Evolutionary conservation across 176 grass and related monocot species (phyloP).

Genomic region (Miscanthus lutarioriparius): DNA sequence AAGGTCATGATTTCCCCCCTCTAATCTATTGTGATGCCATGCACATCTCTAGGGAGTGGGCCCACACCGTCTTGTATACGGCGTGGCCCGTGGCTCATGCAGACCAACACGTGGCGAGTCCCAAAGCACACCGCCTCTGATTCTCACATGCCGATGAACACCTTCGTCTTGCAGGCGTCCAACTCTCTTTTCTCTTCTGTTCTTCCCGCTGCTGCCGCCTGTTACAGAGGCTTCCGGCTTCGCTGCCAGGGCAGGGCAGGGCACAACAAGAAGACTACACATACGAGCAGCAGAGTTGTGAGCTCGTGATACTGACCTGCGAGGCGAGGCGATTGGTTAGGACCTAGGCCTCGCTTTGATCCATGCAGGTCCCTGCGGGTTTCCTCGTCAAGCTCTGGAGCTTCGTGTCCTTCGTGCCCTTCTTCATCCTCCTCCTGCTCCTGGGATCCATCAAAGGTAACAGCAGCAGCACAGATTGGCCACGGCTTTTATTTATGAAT

Average conservation of each 20-base stretch:
- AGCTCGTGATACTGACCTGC: neutral
- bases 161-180: neutral
- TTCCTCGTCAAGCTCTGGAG: constrained; percentile 82
- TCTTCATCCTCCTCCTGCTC: constrained; percentile 65
- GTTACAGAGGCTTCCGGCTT: neutral
- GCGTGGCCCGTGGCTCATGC: constrained; percentile 13
- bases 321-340: neutral
- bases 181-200: neutral
- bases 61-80: neutral
- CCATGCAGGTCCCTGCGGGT: constrained; percentile 69
- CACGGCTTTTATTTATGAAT: neutral
- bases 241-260: neutral
- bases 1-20: neutral
- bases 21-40: neutral
- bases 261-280: neutral
- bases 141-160: neutral
- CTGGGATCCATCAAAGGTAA: constrained; percentile 78
- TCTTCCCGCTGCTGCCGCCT: neutral
- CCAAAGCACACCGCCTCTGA: neutral
- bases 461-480: neutral
- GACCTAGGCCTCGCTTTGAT: neutral
- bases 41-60: neutral
- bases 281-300: neutral
- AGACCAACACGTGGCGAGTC: constrained; percentile 19
- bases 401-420: constrained; percentile 69